Conservation (phyloP, 2,329 filamentous ascomycete species). For the Sphaerulina musiva region DNA sequence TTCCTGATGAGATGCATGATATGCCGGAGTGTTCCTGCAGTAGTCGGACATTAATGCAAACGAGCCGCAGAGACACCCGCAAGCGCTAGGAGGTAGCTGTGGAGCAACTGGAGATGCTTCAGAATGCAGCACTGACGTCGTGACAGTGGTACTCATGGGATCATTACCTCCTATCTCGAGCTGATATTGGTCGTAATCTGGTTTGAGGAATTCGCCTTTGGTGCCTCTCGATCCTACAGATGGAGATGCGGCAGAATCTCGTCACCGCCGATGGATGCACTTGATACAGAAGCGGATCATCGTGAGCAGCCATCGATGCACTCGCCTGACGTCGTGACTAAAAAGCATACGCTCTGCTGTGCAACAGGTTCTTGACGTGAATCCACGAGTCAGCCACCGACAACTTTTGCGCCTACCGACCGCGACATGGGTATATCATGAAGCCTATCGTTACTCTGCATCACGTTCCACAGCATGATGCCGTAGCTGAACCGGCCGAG, state of each 20-base stretch:
- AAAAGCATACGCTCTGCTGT: background rate
- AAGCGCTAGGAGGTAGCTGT: too few relatives aligned
- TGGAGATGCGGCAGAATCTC: background rate
- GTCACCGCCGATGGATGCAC: background rate
- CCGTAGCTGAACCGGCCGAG: constrained; percentile 4
- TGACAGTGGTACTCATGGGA: background rate
- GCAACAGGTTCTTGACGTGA: background rate
- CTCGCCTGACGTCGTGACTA: background rate
- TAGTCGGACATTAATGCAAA: background rate
- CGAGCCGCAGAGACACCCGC: background rate
- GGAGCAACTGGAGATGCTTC: background rate
- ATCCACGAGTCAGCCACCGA: constrained; percentile 4
- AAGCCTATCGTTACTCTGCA: constrained; percentile 6
- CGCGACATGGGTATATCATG: constrained; percentile 2
- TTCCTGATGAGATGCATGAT: background rate
- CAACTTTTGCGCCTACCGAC: background rate
- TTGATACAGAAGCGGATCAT: too few relatives aligned
- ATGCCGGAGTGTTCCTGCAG: background rate
- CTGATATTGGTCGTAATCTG: background rate
- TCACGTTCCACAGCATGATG: constrained; percentile 1
- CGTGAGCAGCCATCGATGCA: background rate
- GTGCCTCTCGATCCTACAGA: constrained; percentile 5
- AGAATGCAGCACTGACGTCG: background rate
- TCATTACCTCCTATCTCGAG: background rate
- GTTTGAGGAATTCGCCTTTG: constrained; percentile 6